Evolutionary conservation across 345 rosid genomes (phyloP).

Genomic region (Pseudoturritis turrita): DNA sequence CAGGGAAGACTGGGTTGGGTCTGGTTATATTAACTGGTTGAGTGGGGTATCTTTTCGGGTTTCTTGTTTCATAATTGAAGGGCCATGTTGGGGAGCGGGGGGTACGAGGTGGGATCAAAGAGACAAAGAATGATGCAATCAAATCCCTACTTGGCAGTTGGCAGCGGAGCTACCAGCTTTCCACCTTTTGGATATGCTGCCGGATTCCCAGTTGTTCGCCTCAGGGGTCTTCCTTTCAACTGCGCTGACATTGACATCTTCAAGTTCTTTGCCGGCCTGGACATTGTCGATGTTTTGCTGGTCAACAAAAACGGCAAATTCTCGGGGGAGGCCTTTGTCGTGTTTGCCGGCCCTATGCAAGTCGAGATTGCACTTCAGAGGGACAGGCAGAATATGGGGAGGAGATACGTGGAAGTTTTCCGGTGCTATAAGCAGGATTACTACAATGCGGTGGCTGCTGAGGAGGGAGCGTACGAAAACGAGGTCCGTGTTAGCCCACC

Average conservation of each 20-base stretch:
- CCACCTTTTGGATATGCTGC: slow-evolving; percentile 55
- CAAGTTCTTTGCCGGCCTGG: slow-evolving; percentile 90
- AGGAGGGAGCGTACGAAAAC: slow-evolving; percentile 71
- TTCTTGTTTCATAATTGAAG: slow-evolving; percentile 65
- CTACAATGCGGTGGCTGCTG: slow-evolving; percentile 81
- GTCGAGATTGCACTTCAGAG: slow-evolving; percentile 87
- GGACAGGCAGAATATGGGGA: slow-evolving; percentile 85
- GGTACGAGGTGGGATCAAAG: slow-evolving; percentile 99
- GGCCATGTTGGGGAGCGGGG: slow-evolving; percentile 99
- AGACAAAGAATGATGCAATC: slow-evolving; percentile 99
- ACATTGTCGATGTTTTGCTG: slow-evolving; percentile 83
- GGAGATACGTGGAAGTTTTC: slow-evolving; percentile 87
- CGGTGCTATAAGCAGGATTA: slow-evolving; percentile 80
- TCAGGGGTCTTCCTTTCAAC: slow-evolving; percentile 91
- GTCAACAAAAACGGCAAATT: slow-evolving; percentile 76
- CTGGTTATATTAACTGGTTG: slow-evolving; percentile 89
- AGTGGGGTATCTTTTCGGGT: slow-evolving; percentile 80
- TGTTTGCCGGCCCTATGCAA: slow-evolving; percentile 72
- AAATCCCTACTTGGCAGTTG: slow-evolving; percentile 99
- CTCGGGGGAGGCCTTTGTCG: slow-evolving; percentile 87
- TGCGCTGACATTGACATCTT: slow-evolving; percentile 84
- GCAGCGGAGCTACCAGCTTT: slow-evolving; percentile 55
- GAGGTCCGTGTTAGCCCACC: slow-evolving; percentile 72
- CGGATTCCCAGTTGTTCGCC: slow-evolving; percentile 87
- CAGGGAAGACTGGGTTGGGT: slow-evolving; percentile 59